Conservation (phyloP, 192 early-diverging fungal genomes). For the Entomortierella parvispora region DNA sequence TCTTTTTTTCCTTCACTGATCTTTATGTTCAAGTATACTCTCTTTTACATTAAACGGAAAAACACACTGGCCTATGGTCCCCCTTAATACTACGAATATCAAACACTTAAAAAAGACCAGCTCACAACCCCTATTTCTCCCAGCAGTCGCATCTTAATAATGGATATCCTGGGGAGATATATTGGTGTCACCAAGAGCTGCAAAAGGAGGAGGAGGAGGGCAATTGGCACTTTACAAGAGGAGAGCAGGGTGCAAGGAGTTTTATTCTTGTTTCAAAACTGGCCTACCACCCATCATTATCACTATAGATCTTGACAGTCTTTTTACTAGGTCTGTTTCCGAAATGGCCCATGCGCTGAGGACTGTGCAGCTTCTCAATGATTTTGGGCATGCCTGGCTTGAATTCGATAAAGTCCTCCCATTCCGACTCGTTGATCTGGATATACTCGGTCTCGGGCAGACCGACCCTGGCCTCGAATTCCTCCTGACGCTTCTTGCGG, state of each 20-base stretch:
- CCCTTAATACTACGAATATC: no score
- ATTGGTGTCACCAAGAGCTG: no score
- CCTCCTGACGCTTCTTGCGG: constrained; percentile 37
- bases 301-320: constrained; percentile 43
- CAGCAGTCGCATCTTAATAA: no score
- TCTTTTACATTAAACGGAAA: no score
- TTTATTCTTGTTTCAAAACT: not conserved
- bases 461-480: constrained; percentile 23
- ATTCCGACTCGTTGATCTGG: constrained; percentile 50
- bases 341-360: constrained; percentile 42
- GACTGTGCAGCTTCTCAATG: constrained; percentile 49
- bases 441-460: constrained; percentile 46
- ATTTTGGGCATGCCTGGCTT: constrained; percentile 44
- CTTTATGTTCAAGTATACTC: not conserved
- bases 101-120: no score
- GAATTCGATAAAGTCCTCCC: constrained; percentile 51
- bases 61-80: no score
- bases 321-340: constrained; percentile 48
- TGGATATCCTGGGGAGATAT: no score
- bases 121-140: no score
- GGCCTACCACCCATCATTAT: constrained; percentile 45
- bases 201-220: no score
- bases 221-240: no score
- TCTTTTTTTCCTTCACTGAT: not conserved
- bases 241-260: no score